A percentile compares a stretch with the other conserved stretches of the same genome.
phyloP scores from a whole-genome alignment of 129 eudicot species.

The Tagetes patula region DNA sequence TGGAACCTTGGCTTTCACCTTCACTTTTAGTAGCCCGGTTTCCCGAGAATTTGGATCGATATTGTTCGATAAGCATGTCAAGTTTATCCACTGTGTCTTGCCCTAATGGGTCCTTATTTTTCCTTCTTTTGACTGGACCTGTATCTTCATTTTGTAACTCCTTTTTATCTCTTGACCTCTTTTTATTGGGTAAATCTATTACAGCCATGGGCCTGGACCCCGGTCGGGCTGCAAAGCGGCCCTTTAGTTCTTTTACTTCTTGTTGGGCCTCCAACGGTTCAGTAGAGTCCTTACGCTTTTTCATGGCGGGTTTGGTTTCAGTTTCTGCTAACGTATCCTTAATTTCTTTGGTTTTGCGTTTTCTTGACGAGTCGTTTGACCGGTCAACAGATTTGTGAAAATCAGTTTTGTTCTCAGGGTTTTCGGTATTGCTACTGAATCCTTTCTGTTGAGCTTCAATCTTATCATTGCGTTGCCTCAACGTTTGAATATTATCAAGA shows the following conservation, averaged over 20 bases:
- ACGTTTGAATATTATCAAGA: conserved; percentile 74
- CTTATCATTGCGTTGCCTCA: conserved; percentile 73
- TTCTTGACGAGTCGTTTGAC: conserved; percentile 37
- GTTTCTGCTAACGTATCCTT: conserved; percentile 25
- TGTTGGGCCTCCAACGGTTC: conserved; percentile 21
- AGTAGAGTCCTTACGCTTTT: conserved; percentile 17
- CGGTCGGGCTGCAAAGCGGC: conserved; percentile 16
- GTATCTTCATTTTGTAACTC: conserved; percentile 30
- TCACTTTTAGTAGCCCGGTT: conserved; percentile 44
- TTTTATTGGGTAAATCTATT: conserved; percentile 34
- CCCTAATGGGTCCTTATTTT: conserved; percentile 68
- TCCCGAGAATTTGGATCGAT: conserved; percentile 62
- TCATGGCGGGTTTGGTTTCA: conserved; percentile 40
- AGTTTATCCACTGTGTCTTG: conserved; percentile 75
- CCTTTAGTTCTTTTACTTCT: conserved; percentile 25
- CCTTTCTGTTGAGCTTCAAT: conserved; percentile 61
- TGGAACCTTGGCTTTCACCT: conserved; percentile 60
- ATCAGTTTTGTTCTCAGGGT: conserved; percentile 25
- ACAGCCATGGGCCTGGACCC: conserved; percentile 3
- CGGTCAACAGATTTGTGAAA: conserved; percentile 23
- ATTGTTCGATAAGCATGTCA: conserved; percentile 76
- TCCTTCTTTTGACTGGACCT: conserved; percentile 42
- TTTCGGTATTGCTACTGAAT: conserved; percentile 20
- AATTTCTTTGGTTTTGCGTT: conserved; percentile 42
- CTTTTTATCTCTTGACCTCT: conserved; percentile 35